These are phyloP conservation scores for Rhynchospora pubera DNA, from an alignment of 176 grass and related monocot genomes.

Conservation along the genomic window DNA sequence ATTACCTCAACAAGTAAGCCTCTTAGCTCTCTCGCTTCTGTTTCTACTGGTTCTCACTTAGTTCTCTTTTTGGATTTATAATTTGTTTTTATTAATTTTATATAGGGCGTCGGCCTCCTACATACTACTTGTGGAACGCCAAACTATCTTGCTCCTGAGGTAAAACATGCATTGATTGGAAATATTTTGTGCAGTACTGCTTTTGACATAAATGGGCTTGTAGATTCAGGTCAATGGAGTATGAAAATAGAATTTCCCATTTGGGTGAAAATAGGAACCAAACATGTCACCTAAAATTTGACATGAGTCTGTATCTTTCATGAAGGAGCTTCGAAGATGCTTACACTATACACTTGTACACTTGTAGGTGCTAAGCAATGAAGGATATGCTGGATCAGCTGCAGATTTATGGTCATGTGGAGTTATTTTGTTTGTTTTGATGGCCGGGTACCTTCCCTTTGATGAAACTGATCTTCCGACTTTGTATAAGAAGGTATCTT, in stretches of 20 bases:
- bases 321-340: too few relatives aligned
- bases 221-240: background rate
- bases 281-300: too few relatives aligned
- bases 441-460: slow-evolving; percentile 96
- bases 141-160: slow-evolving; percentile 98
- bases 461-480: slow-evolving; percentile 65
- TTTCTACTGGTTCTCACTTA: background rate
- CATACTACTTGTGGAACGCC: slow-evolving; percentile 89
- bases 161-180: slow-evolving; percentile 16
- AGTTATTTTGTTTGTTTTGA: slow-evolving; percentile 92
- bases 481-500: slow-evolving; percentile 71
- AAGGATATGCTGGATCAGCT: slow-evolving; percentile 85
- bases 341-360: background rate
- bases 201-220: background rate
- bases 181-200: background rate
- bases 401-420: slow-evolving; percentile 98
- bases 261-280: too few relatives aligned
- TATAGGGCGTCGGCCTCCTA: slow-evolving; percentile 73
- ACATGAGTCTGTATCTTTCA: too few relatives aligned
- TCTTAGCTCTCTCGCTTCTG: slow-evolving; percentile 15
- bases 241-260: background rate
- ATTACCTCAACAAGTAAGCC: slow-evolving; percentile 62
- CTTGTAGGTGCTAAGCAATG: slow-evolving; percentile 61
- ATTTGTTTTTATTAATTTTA: slow-evolving; percentile 20
- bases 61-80: background rate